phyloP scores from a whole-genome alignment of 768 basidiomycete genomes.

The Lactarius hengduanensis region DNA sequence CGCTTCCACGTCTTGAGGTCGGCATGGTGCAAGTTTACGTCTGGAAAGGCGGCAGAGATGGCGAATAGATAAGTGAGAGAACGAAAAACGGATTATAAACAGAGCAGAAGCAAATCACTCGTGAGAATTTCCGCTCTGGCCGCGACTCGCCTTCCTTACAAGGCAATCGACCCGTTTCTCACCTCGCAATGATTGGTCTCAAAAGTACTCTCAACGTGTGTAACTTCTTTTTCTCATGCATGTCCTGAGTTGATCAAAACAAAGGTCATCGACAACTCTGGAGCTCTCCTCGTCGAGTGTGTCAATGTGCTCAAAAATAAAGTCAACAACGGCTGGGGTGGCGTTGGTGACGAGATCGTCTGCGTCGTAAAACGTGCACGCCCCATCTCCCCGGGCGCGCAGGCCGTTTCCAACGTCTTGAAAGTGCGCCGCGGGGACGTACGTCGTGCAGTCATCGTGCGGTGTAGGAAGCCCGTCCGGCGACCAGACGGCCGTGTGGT shows the following conservation, averaged over 20 bases:
- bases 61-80: conserved; percentile 21
- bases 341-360: conserved; percentile 93
- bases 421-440: conserved; percentile 95
- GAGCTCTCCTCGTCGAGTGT: conserved; percentile 91
- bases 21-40: conserved; percentile 45
- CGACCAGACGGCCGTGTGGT: conserved; percentile 86
- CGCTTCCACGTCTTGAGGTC: conserved; percentile 73
- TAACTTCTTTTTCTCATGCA: conserved; percentile 11
- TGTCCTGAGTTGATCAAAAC: conserved; percentile 1
- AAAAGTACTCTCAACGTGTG: conserved; percentile 86
- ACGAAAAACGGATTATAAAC: background rate
- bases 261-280: conserved; percentile 96
- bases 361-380: conserved; percentile 92
- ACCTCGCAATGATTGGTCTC: conserved; percentile 80
- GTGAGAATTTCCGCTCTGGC: conserved; percentile 12
- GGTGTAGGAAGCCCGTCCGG: conserved; percentile 82
- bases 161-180: background rate
- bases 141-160: background rate
- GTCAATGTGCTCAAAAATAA: conserved; percentile 96
- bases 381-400: conserved; percentile 65
- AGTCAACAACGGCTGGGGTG: conserved; percentile 91
- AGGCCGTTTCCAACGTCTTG: conserved; percentile 71
- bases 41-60: conserved; percentile 23
- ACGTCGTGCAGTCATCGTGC: conserved; percentile 92
- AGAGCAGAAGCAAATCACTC: conserved; percentile 17